phyloP scores from a whole-genome alignment of 805 yeast species.

The Candida maltosa region DNA sequence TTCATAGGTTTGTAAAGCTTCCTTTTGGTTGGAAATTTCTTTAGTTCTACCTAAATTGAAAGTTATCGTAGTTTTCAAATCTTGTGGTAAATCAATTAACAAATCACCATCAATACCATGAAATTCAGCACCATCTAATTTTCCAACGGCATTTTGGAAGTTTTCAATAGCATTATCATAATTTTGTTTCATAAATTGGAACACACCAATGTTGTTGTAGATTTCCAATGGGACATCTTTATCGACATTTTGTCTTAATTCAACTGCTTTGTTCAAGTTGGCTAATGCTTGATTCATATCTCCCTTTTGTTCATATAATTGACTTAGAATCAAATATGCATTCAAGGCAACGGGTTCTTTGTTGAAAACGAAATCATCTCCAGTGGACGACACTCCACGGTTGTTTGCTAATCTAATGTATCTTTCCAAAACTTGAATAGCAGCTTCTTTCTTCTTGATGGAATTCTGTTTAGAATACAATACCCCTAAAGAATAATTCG shows the following conservation, averaged over 20 bases:
- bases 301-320: conserved; percentile 56
- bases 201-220: conserved; percentile 81
- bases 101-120: conserved; percentile 40
- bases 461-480: conserved; percentile 55
- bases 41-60: conserved; percentile 78
- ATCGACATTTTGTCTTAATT: conserved; percentile 38
- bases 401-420: conserved; percentile 64
- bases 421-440: conserved; percentile 64
- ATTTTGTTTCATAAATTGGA: conserved; percentile 65
- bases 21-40: conserved; percentile 45
- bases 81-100: conserved; percentile 20
- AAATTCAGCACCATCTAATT: conserved; percentile 25
- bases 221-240: conserved; percentile 57
- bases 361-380: conserved; percentile 19
- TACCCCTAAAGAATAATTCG: conserved; percentile 71
- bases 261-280: conserved; percentile 59
- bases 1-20: conserved; percentile 48
- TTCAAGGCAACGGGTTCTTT: conserved; percentile 59
- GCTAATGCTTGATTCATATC: conserved; percentile 67
- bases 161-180: conserved; percentile 52
- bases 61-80: conserved; percentile 27
- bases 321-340: conserved; percentile 68
- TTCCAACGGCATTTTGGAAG: conserved; percentile 50
- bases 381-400: conserved; percentile 27
- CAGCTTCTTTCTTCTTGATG: conserved; percentile 43